A percentile compares a stretch with the other conserved stretches of the same genome.
Conservation (phyloP, 164 flowering plant species). For the Tinospora cordifolia region DNA sequence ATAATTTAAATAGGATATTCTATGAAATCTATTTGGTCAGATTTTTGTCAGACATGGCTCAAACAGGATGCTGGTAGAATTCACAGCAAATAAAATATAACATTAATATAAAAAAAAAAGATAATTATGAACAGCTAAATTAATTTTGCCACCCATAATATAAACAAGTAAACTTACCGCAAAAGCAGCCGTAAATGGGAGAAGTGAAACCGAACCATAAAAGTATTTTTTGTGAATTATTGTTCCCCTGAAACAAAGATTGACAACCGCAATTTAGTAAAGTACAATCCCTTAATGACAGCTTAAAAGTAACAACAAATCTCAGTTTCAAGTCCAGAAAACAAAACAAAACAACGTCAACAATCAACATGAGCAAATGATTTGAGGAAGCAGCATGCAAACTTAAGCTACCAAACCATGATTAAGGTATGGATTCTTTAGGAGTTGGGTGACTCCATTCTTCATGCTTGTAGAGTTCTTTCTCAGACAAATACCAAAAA, state of each 20-base stretch:
- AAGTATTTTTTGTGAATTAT: conserved; percentile 65
- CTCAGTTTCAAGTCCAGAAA: conserved; percentile 8
- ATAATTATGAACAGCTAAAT: background rate
- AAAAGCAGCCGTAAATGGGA: conserved; percentile 68
- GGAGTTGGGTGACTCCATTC: too few relatives aligned
- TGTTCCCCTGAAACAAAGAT: conserved; percentile 56
- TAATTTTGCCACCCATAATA: background rate
- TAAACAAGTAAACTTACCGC: conserved; percentile 36
- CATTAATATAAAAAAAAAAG: background rate
- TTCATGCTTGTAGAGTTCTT: too few relatives aligned
- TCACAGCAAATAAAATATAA: background rate
- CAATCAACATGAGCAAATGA: background rate
- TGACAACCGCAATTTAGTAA: conserved; percentile 16
- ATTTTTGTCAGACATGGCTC: background rate
- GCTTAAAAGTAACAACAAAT: conserved; percentile 9
- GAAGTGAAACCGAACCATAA: conserved; percentile 77
- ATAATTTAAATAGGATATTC: too few relatives aligned
- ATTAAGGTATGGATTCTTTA: too few relatives aligned
- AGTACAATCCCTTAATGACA: conserved; percentile 9
- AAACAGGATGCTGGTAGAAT: background rate
- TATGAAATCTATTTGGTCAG: background rate
- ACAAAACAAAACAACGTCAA: background rate
- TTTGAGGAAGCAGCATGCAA: background rate
- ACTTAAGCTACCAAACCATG: background rate
- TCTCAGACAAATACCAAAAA: too few relatives aligned